phyloP scores from a whole-genome alignment of 192 early-diverging fungal genomes.

The Coemansia asiatica region DNA sequence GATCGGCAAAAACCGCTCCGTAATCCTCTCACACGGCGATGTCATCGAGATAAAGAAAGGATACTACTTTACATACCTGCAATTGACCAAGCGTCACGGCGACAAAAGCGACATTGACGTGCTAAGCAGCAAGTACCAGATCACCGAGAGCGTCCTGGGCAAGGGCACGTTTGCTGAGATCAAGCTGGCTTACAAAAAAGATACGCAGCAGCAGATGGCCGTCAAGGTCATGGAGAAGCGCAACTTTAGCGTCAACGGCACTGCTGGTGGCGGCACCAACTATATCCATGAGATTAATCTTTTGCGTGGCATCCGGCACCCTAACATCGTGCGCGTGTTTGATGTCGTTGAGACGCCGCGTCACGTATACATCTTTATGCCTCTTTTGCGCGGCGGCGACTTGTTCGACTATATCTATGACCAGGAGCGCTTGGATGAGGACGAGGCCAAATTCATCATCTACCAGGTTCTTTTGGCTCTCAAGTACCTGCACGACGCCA shows the following conservation, averaged over 20 bases:
- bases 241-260: slow-evolving; percentile 63
- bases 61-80: slow-evolving; percentile 53
- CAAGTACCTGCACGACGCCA: slow-evolving; percentile 73
- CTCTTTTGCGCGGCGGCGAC: slow-evolving; percentile 78
- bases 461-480: slow-evolving; percentile 75
- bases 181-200: slow-evolving; percentile 62
- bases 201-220: slow-evolving; percentile 67
- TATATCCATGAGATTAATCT: slow-evolving; percentile 74
- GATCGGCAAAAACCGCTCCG: slow-evolving; percentile 58
- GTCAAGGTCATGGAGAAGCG: slow-evolving; percentile 85
- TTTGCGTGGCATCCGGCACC: slow-evolving; percentile 66
- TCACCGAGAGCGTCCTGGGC: slow-evolving; percentile 46
- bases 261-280: slow-evolving; percentile 74
- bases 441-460: slow-evolving; percentile 72
- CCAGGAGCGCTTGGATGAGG: slow-evolving; percentile 69
- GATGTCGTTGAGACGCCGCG: slow-evolving; percentile 62
- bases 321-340: slow-evolving; percentile 70
- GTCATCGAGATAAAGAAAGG: slow-evolving; percentile 58
- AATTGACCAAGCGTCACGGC: slow-evolving; percentile 11
- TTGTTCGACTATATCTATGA: slow-evolving; percentile 81
- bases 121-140: slow-evolving; percentile 51
- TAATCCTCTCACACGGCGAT: slow-evolving; percentile 62
- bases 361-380: slow-evolving; percentile 74
- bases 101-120: slow-evolving; percentile 7
- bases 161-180: slow-evolving; percentile 81